These are phyloP conservation scores for Haplosporangium sp. DNA, from an alignment of 371 early-diverging fungal species.

Conservation along the genomic window DNA sequence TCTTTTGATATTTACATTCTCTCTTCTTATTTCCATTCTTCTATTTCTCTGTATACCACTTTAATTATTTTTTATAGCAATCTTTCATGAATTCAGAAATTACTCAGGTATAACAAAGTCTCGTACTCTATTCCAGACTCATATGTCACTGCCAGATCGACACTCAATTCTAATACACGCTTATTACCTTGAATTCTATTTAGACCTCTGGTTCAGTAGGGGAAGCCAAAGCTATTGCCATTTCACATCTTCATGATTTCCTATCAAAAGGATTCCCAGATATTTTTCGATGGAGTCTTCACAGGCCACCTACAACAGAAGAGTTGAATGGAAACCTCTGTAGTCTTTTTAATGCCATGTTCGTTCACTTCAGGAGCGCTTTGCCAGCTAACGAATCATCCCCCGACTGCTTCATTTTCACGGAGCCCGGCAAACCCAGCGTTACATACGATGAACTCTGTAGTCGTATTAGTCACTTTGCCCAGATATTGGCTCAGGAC, in stretches of 20 bases:
- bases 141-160: background rate
- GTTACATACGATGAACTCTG: slow-evolving; percentile 55
- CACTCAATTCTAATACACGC: background rate
- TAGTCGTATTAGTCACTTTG: slow-evolving; percentile 47
- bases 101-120: slow-evolving; percentile 16
- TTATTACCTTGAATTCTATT: background rate
- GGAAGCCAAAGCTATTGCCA: slow-evolving; percentile 47
- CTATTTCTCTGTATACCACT: background rate
- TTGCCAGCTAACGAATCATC: slow-evolving; percentile 37
- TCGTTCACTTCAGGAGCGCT: slow-evolving; percentile 31
- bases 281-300: slow-evolving; percentile 51
- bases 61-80: background rate
- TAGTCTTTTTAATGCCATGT: slow-evolving; percentile 54
- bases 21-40: background rate
- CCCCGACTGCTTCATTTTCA: slow-evolving; percentile 55
- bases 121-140: background rate
- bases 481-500: slow-evolving; percentile 40
- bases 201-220: slow-evolving; percentile 4
- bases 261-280: slow-evolving; percentile 52
- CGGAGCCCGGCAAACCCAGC: slow-evolving; percentile 43
- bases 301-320: slow-evolving; percentile 43
- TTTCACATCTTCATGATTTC: slow-evolving; percentile 54
- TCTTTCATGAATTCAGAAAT: slow-evolving; percentile 31
- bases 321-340: slow-evolving; percentile 54
- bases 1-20: background rate